phyloP scores from a whole-genome alignment of 2,329 filamentous ascomycete species.

The Exophiala bonariae region DNA sequence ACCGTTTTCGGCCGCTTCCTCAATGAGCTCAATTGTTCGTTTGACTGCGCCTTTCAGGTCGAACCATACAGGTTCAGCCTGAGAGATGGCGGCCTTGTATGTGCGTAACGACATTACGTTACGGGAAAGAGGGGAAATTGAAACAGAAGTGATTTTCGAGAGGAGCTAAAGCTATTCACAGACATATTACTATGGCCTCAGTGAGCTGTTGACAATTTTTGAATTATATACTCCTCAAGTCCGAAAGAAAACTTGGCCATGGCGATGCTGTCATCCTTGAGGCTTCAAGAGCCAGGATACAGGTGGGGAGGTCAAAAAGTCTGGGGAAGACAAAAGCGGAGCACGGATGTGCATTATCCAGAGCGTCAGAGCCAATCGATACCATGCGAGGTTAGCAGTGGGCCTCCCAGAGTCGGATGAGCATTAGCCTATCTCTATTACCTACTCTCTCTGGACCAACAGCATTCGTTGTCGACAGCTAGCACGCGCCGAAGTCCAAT shows the following conservation, averaged over 20 bases:
- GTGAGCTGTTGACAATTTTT: no score
- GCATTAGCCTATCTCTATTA: conserved; percentile 1
- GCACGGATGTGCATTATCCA: conserved; percentile 1
- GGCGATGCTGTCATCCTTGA: no score
- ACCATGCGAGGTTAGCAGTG: not conserved
- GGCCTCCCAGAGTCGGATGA: not conserved
- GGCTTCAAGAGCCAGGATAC: not conserved
- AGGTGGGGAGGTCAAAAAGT: not conserved
- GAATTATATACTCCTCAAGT: no score
- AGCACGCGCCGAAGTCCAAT: not conserved
- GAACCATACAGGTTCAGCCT: conserved; percentile 62
- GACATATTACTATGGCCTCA: no score
- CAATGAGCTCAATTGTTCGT: conserved; percentile 60
- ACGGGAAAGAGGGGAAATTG: not conserved
- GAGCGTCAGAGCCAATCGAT: not conserved
- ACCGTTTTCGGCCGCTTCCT: conserved; percentile 54
- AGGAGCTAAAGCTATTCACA: no score
- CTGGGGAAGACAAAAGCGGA: not conserved
- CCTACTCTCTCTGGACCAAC: not conserved
- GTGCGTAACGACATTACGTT: conserved; percentile 2
- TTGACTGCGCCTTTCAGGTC: conserved; percentile 55
- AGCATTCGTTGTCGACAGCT: not conserved
- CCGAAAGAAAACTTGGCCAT: no score
- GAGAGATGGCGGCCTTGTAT: conserved; percentile 49
- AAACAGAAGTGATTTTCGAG: not conserved